Evolutionary conservation across 495 filamentous ascomycete genomes (phyloP).

Genomic region (Aspergillus panamensis): DNA sequence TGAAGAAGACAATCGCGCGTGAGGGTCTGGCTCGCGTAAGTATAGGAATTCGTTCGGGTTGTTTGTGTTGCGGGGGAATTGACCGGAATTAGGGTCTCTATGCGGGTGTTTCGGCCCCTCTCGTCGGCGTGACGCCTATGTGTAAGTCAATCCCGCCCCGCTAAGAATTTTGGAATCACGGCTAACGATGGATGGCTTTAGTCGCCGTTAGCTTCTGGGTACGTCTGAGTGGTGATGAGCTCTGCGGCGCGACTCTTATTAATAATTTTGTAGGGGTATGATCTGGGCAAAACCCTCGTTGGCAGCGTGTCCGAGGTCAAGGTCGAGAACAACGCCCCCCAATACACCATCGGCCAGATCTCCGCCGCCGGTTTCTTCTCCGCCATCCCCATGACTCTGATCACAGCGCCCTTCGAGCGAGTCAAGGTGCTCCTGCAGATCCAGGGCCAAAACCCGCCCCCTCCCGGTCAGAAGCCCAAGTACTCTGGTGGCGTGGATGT

Average conservation of each 20-base stretch:
- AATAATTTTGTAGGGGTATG: constrained; percentile 65
- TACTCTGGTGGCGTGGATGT: constrained; percentile 88
- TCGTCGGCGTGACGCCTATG: constrained; percentile 97
- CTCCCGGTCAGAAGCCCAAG: constrained; percentile 86
- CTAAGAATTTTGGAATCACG: not conserved
- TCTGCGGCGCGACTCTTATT: constrained; percentile 8
- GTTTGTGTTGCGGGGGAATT: constrained; percentile 1
- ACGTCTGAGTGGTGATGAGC: constrained; percentile 15
- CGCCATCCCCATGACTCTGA: constrained; percentile 94
- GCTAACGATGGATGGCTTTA: constrained; percentile 31
- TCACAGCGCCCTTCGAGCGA: constrained; percentile 97
- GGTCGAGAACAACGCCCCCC: constrained; percentile 56
- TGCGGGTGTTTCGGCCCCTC: constrained; percentile 92
- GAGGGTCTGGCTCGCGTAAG: constrained; percentile 71
- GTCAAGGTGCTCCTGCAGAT: constrained; percentile 98
- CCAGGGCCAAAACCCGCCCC: constrained; percentile 83
- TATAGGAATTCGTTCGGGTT: not conserved
- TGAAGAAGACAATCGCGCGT: constrained; percentile 77
- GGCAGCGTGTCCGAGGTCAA: constrained; percentile 59
- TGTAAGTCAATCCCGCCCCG: constrained; percentile 58
- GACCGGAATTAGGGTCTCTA: constrained; percentile 65
- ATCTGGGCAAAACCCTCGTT: constrained; percentile 87
- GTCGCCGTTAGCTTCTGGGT: constrained; percentile 96
- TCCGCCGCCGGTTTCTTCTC: constrained; percentile 95
- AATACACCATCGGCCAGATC: constrained; percentile 79